Base-by-base conservation (phyloP, 768 basidiomycete genomes). In the Strobilomyces dryophilus region DNA sequence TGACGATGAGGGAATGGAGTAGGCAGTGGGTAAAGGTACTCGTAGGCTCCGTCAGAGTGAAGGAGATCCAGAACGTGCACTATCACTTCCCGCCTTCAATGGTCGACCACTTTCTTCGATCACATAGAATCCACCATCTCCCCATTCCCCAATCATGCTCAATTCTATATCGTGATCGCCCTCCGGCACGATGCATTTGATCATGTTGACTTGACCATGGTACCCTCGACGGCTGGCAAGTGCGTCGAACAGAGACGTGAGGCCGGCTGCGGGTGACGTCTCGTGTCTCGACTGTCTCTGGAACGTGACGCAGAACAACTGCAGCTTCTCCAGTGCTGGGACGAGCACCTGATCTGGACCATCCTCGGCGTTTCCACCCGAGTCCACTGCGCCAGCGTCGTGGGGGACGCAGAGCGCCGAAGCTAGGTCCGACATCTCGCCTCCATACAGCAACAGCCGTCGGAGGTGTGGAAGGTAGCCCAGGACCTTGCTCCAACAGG, bases 401-500 rank as follows among this genome's bases (percentile, higher is more conserved):
- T 5, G 14, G 36, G 9, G 35, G 46, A n/a, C n/a, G n/a, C n/a
- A 49, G 40, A 49, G 31, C 8, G 34, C 0, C 10, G 18, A 8
- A 9, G 49, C 15, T 1, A 42, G 14, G 40, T 32, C 5, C 24
- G 40, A 40, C 49, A 49, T 42, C 2, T 49, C 0, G 21, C 27
- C 51, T 1, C 8, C 0, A 8, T 20, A 29, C 36, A 59, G 17
- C n/a, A 35, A 32, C 29, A 58, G 39, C 45, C 41, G 21, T 15
- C 21, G 45, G 24, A 56, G 10, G 18, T 41, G 44, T 8, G 11
- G 45, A 12, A 55, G 46, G 8, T 21, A n/a, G 2, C 29, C 34
- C 4, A 61, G 31, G 1, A 27, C 36, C 1, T 41, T 24, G 15
- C 27, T 49, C 55, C 50, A 61, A n/a, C 56, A 47, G 6, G 44